Percentiles rank a stretch among this genome's conserved stretches.
These are phyloP conservation scores for Fusarium torulosum DNA, from an alignment of 2,329 filamentous ascomycete species.

Conservation along the genomic window DNA sequence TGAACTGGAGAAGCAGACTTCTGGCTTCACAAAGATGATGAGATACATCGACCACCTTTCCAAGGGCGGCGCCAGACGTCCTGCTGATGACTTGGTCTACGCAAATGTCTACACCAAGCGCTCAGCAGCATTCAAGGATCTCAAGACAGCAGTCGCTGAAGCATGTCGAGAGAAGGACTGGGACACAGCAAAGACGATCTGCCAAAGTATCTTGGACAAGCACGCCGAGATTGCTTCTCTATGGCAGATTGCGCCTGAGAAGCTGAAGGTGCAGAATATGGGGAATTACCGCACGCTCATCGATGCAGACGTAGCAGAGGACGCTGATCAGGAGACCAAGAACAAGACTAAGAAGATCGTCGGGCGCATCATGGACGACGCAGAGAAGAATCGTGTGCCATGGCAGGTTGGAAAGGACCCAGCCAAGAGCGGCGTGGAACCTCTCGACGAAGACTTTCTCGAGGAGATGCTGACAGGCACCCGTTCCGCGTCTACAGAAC, in stretches of 20 bases:
- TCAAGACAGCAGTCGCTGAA: not conserved
- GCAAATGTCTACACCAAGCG: conserved; percentile 26
- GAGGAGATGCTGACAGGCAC: conserved; percentile 1
- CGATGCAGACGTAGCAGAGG: not conserved
- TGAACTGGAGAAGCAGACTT: conserved; percentile 10
- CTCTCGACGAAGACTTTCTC: conserved; percentile 13
- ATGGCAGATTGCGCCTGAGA: conserved; percentile 4
- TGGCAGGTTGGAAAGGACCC: conserved; percentile 21
- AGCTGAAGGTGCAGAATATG: conserved; percentile 22
- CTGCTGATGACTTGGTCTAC: conserved; percentile 9
- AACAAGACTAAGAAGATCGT: conserved; percentile 8
- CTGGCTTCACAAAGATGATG: conserved; percentile 11
- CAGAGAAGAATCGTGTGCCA: conserved; percentile 2
- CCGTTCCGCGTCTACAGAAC: rapidly evolving
- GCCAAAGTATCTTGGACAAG: not conserved
- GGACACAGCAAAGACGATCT: not conserved
- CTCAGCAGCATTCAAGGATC: conserved; percentile 17
- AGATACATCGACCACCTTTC: not conserved
- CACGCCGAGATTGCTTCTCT: not conserved
- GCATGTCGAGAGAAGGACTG: conserved; percentile 4
- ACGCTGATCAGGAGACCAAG: not conserved
- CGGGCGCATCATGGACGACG: conserved; percentile 1
- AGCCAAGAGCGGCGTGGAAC: not conserved
- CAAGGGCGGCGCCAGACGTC: conserved; percentile 1
- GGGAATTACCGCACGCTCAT: not conserved